Base-by-base conservation (phyloP, 2,329 filamentous ascomycete species). In the Cladophialophora chaetospira region DNA sequence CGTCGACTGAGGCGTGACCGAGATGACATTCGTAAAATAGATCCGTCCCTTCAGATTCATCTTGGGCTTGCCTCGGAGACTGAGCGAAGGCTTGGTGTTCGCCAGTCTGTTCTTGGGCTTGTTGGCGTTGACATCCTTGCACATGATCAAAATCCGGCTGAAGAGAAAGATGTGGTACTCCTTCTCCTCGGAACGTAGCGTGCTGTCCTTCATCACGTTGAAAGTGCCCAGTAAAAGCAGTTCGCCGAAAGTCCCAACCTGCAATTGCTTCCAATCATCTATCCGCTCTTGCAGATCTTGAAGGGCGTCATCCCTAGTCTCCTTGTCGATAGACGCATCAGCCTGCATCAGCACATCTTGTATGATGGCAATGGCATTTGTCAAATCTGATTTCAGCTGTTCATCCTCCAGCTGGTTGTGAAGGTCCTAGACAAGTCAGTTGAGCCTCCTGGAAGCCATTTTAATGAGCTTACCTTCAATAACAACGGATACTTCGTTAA, bases 111-210 rank as follows among this genome's bases (percentile, higher is more conserved):
- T 84, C 70, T 88, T 88, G 49, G 82, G 80, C 77, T 97, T 97
- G 72, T 87, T 91, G 10, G 89, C 84, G 54, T 91, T 88, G 51
- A 94, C 82, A 69, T 97, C 94, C 77, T 97, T 99, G 83, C 94
- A 97, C 73, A 94, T 97, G 28, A 99, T 82, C 40, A 99, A 79
- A 56, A 99, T 99, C 70, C 85, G 89, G 71, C 97, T 90, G 72
- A 99, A 99, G 26, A 99, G 85, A 73, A 96, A 99, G 60, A 99
- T 95, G 72, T 96, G 93, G 71, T 97, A 99, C 89, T 96, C 65
- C 48, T 64, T 65, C 48, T 66, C 64, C 13, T 66, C 61, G 4
- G 59, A 59, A 35, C 63, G 50, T n/a, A 53, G 35, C 13, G 40
- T 56, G 21, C 85, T 82, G 36, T 82, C 82, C 67, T 96, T 97